Percentiles rank a stretch among this genome's conserved stretches.
Conservation (phyloP, 2,329 filamentous ascomycete species). For the Fusarium sp. region DNA sequence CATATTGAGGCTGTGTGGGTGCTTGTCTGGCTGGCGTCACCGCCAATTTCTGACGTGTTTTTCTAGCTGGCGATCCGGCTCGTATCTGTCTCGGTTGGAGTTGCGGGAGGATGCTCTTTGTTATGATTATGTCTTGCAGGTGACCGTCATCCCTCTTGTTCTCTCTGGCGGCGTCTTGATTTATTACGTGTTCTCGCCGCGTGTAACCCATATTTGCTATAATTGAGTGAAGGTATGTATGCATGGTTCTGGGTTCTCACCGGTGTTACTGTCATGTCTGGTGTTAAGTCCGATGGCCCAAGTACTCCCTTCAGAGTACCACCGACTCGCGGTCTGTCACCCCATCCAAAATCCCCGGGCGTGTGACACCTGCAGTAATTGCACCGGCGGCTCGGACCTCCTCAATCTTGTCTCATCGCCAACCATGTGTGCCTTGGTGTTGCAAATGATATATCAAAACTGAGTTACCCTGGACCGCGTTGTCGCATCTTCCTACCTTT, state of each 20-base stretch:
- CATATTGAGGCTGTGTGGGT: not conserved
- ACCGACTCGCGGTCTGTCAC: not conserved
- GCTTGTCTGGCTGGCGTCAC: not conserved
- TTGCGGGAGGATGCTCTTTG: not conserved
- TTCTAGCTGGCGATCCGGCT: conserved; percentile 11
- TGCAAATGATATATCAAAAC: not conserved
- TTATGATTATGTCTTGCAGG: not conserved
- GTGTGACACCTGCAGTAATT: not conserved
- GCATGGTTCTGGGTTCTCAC: not conserved
- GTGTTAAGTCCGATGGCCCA: not conserved
- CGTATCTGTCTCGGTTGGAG: conserved; percentile 17
- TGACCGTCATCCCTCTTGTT: not conserved
- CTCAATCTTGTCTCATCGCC: not conserved
- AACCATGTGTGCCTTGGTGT: not conserved
- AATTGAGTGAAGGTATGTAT: not conserved
- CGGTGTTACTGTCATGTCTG: not conserved
- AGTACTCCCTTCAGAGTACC: not conserved
- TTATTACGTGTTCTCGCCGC: not conserved
- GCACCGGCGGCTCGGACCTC: not conserved
- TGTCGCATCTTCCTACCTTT: not conserved
- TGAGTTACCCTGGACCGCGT: not conserved
- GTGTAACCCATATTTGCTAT: not conserved
- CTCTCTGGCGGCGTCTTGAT: not conserved
- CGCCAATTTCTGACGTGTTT: not conserved
- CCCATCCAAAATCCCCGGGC: not conserved